Evolutionary conservation across 371 early-diverging fungal genomes (phyloP).

Genomic region (Mucor circinelloides): DNA sequence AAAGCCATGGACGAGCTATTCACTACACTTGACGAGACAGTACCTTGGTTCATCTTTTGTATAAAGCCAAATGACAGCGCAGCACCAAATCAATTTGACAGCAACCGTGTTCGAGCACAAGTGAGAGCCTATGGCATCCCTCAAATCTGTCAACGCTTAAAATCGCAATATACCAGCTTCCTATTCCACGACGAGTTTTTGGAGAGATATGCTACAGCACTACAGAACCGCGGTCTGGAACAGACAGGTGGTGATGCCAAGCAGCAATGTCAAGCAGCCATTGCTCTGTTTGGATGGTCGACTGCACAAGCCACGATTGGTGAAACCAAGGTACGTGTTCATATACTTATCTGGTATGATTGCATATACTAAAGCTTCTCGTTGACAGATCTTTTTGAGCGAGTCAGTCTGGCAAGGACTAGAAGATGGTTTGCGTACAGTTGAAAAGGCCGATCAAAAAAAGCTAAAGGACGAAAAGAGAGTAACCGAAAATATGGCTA

Average conservation of each 20-base stretch:
- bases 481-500: conserved; percentile 22
- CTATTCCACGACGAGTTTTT: conserved; percentile 47
- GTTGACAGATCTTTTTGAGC: conserved; percentile 59
- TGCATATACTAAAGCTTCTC: background rate
- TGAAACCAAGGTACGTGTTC: conserved; percentile 47
- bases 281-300: conserved; percentile 68
- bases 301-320: conserved; percentile 74
- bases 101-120: conserved; percentile 63
- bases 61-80: conserved; percentile 68
- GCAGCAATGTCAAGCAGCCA: conserved; percentile 31
- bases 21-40: conserved; percentile 81
- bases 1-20: conserved; percentile 76
- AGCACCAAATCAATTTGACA: conserved; percentile 65
- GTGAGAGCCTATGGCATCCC: conserved; percentile 60
- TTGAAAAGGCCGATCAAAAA: conserved; percentile 39
- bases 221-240: conserved; percentile 15
- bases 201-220: conserved; percentile 54
- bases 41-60: conserved; percentile 89
- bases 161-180: conserved; percentile 58
- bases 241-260: conserved; percentile 52
- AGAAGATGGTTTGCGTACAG: conserved; percentile 55
- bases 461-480: conserved; percentile 33
- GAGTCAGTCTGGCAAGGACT: conserved; percentile 70
- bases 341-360: background rate
- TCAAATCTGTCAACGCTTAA: conserved; percentile 36